phyloP scores from a whole-genome alignment of 495 filamentous ascomycete genomes.

The Barbatosphaeria neglecta region DNA sequence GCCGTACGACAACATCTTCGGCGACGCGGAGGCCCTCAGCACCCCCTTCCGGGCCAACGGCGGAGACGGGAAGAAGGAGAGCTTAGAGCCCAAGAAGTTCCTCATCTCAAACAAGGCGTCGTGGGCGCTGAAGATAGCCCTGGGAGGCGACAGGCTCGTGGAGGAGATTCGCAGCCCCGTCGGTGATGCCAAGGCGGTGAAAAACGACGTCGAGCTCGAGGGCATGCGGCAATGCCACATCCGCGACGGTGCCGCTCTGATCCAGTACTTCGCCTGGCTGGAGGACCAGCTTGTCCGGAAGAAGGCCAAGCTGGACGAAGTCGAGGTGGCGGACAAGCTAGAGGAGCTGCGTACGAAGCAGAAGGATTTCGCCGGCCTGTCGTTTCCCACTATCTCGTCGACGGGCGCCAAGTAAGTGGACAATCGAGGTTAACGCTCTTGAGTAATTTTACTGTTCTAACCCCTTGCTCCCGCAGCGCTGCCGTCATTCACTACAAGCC shows the following conservation, averaged over 20 bases:
- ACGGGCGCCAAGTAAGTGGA: constrained; percentile 65
- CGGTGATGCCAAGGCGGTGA: constrained; percentile 92
- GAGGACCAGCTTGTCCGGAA: constrained; percentile 74
- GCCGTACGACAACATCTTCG: constrained; percentile 77
- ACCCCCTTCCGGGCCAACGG: constrained; percentile 19
- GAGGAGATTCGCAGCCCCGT: constrained; percentile 83
- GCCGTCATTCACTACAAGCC: constrained; percentile 98
- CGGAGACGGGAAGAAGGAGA: constrained; percentile 20
- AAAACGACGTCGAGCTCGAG: constrained; percentile 82
- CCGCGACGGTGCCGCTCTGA: constrained; percentile 84
- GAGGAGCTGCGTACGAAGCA: constrained; percentile 72
- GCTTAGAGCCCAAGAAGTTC: constrained; percentile 51
- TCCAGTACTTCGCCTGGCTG: constrained; percentile 92
- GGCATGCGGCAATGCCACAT: constrained; percentile 94
- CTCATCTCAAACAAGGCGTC: constrained; percentile 81
- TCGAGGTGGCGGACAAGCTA: constrained; percentile 81
- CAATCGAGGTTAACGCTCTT: background rate
- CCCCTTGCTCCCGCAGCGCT: constrained; percentile 34
- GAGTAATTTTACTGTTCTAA: constrained; percentile 4
- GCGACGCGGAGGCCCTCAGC: constrained; percentile 56
- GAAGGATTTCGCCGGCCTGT: constrained; percentile 77
- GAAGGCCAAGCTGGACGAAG: constrained; percentile 69
- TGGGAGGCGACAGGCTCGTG: constrained; percentile 80
- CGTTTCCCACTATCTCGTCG: constrained; percentile 92
- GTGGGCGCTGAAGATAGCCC: constrained; percentile 79